These are phyloP conservation scores for Aureobasidium sp. DNA, from an alignment of 2,329 filamentous ascomycete genomes.

Conservation along the genomic window DNA sequence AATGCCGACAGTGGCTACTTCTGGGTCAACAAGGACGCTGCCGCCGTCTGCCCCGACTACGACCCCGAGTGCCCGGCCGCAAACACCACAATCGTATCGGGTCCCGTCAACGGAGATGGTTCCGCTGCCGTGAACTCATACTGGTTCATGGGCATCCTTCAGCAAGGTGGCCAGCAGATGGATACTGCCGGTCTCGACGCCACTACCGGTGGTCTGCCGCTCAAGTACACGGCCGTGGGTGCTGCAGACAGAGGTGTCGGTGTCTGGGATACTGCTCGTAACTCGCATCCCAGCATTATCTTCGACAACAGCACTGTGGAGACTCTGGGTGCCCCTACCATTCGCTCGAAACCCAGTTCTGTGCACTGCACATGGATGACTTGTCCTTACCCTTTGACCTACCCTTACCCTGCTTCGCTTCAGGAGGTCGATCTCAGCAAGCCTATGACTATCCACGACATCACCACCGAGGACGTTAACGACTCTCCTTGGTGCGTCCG, in stretches of 20 bases:
- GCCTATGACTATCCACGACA: neutral
- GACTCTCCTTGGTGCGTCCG: neutral
- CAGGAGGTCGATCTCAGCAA: neutral
- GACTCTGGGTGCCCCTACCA: neutral
- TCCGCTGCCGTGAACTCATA: neutral
- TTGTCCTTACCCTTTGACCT: neutral
- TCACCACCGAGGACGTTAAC: neutral
- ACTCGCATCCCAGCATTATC: neutral
- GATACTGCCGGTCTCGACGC: neutral
- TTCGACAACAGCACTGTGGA: conserved; percentile 1
- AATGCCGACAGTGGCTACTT: conserved; percentile 9
- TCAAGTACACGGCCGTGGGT: neutral
- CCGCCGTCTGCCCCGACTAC: conserved; percentile 6
- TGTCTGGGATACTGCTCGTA: neutral
- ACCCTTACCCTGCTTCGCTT: neutral
- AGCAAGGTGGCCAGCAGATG: neutral
- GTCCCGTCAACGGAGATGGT: neutral
- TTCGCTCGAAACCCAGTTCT: neutral
- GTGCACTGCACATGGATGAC: neutral
- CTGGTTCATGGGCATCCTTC: conserved; percentile 8
- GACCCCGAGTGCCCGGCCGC: conserved; percentile 5
- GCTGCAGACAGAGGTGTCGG: neutral
- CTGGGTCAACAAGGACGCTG: neutral
- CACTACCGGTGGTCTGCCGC: neutral
- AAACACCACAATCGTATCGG: conserved; percentile 3